Evolutionary conservation across 306 rosid species (phyloP).

Genomic region (Castanea mollissima): DNA sequence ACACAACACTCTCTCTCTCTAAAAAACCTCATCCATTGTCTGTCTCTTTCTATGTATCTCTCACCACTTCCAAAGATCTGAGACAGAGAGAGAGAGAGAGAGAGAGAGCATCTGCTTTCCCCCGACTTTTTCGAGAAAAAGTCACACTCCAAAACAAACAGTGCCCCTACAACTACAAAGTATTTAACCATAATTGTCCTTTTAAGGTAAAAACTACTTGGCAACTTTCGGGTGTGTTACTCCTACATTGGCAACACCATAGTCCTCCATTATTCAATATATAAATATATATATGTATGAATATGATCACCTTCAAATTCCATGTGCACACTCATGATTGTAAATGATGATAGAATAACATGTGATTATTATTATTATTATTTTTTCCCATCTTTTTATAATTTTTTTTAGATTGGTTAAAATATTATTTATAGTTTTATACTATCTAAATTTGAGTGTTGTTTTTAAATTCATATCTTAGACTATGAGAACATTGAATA

Average conservation of each 20-base stretch:
- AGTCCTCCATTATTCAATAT: background rate
- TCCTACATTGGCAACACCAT: background rate
- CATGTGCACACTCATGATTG: no score
- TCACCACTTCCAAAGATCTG: slow-evolving; percentile 24
- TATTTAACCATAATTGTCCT: slow-evolving; percentile 16
- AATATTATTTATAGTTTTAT: no score
- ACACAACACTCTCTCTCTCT: background rate
- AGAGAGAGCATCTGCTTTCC: slow-evolving; percentile 20
- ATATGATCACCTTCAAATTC: no score
- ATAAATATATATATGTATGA: no score
- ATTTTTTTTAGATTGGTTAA: no score
- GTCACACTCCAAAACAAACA: slow-evolving; percentile 1
- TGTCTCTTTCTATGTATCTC: background rate
- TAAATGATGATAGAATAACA: no score
- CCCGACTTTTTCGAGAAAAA: slow-evolving; percentile 21
- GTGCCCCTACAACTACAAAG: background rate
- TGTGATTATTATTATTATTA: no score
- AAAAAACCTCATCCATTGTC: background rate
- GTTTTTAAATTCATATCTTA: no score
- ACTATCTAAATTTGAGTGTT: no score
- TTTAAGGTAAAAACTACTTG: background rate
- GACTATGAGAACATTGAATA: no score
- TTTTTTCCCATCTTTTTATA: no score
- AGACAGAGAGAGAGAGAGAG: background rate
- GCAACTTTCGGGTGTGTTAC: background rate